A percentile compares a stretch with the other conserved stretches of the same genome.
phyloP scores from a whole-genome alignment of 805 yeast species.

The Candida oleophila region DNA sequence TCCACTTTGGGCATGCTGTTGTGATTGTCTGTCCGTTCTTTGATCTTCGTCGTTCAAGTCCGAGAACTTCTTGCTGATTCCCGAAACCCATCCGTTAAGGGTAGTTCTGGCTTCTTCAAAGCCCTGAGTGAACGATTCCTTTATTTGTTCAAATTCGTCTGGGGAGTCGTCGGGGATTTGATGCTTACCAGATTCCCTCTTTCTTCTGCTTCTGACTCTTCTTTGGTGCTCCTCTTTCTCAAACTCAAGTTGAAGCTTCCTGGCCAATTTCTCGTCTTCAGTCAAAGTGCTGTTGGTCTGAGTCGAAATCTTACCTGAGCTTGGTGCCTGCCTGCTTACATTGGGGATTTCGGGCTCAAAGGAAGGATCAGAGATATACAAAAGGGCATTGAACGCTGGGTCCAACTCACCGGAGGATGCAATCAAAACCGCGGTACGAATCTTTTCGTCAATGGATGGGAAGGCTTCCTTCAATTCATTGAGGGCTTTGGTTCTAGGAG shows the following conservation, averaged over 20 bases:
- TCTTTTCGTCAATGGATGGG: slow-evolving; percentile 70
- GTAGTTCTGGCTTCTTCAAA: slow-evolving; percentile 78
- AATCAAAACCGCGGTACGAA: slow-evolving; percentile 74
- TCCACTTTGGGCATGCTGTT: neutral
- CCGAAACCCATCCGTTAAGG: slow-evolving; percentile 77
- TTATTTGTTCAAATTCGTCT: slow-evolving; percentile 62
- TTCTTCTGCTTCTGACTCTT: slow-evolving; percentile 21
- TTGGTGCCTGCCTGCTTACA: slow-evolving; percentile 11
- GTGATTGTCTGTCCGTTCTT: slow-evolving; percentile 1
- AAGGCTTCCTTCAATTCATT: slow-evolving; percentile 79
- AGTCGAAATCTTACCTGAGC: neutral
- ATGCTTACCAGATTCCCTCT: slow-evolving; percentile 11
- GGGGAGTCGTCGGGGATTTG: slow-evolving; percentile 20
- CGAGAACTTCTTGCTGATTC: slow-evolving; percentile 53
- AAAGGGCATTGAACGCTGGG: slow-evolving; percentile 84
- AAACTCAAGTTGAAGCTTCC: slow-evolving; percentile 70
- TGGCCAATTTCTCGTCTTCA: slow-evolving; percentile 82
- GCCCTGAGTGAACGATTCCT: slow-evolving; percentile 68
- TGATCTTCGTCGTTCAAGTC: slow-evolving; percentile 19
- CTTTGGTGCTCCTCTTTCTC: slow-evolving; percentile 40
- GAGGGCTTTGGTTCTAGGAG: slow-evolving; percentile 54
- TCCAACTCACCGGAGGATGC: slow-evolving; percentile 82
- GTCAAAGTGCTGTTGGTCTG: slow-evolving; percentile 8
- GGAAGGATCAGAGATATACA: slow-evolving; percentile 74
- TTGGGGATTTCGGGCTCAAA: slow-evolving; percentile 51